phyloP scores from a whole-genome alignment of 768 basidiomycete species.

The Calocera cornea region DNA sequence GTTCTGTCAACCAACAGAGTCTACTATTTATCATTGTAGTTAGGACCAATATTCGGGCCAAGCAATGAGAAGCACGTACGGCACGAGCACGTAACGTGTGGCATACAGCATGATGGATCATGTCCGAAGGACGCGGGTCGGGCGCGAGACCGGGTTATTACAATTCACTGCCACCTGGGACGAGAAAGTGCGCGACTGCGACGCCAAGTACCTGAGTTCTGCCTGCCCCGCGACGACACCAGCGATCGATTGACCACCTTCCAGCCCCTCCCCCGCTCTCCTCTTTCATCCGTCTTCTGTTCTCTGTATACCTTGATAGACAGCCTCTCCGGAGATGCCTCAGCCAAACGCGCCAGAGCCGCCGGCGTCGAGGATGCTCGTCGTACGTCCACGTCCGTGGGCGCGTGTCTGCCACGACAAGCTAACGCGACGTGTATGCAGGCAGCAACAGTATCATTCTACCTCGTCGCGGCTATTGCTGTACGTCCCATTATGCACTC shows the following conservation, averaged over 20 bases:
- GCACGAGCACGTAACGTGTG: too few relatives aligned
- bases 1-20: too few relatives aligned
- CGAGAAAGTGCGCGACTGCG: too few relatives aligned
- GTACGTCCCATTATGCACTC: slow-evolving; percentile 36
- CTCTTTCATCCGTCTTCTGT: neutral
- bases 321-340: neutral
- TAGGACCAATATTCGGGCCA: too few relatives aligned
- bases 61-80: too few relatives aligned
- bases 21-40: too few relatives aligned
- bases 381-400: slow-evolving; percentile 6
- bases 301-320: neutral
- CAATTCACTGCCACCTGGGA: too few relatives aligned
- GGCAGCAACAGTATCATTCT: slow-evolving; percentile 69
- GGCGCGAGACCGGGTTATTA: too few relatives aligned
- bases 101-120: too few relatives aligned
- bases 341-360: slow-evolving; percentile 2
- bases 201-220: too few relatives aligned
- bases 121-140: too few relatives aligned
- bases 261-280: neutral
- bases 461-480: slow-evolving; percentile 75
- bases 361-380: slow-evolving; percentile 8
- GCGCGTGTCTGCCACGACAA: neutral
- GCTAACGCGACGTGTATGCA: slow-evolving; percentile 21
- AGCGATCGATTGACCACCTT: neutral
- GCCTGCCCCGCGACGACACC: too few relatives aligned